Percentiles rank a stretch among this genome's conserved stretches.
phyloP scores from a whole-genome alignment of 805 yeast species.

The Candida easanensis region DNA sequence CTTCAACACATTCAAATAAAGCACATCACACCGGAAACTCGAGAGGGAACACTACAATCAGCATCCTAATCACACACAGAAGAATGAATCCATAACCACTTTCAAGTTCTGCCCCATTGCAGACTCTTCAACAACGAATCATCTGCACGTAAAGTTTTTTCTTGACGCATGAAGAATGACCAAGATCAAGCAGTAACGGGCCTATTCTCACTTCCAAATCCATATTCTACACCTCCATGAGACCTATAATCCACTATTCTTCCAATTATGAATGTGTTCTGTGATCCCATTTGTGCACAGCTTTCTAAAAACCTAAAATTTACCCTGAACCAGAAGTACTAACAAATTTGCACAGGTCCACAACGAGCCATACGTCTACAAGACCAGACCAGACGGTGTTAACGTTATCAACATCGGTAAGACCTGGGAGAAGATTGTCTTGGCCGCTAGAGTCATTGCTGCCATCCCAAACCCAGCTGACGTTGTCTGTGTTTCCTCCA shows the following conservation, averaged over 20 bases:
- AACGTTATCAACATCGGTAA: slow-evolving; percentile 97
- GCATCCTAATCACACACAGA: no score
- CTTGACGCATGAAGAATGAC: not conserved
- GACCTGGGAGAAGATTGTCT: slow-evolving; percentile 99
- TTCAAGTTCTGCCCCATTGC: no score
- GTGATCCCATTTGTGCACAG: no score
- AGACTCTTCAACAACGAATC: not conserved
- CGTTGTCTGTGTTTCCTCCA: slow-evolving; percentile 97
- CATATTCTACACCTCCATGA: no score
- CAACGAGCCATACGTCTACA: slow-evolving; percentile 95
- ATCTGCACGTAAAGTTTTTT: not conserved
- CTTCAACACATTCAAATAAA: not conserved
- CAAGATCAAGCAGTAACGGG: not conserved
- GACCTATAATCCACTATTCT: no score
- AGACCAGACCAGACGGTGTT: slow-evolving; percentile 99
- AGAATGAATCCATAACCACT: no score
- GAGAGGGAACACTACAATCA: no score
- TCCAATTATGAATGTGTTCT: no score
- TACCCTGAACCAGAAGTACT: slow-evolving; percentile 4
- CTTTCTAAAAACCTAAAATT: no score
- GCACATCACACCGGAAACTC: not conserved
- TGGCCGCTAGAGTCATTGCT: slow-evolving; percentile 99
- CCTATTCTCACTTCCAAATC: no score
- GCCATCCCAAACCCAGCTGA: slow-evolving; percentile 98
- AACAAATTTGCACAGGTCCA: slow-evolving; percentile 60